Evolutionary conservation across 768 basidiomycete species (phyloP), one percentile per base, ranked within the genome.

Genomic region (Suillus decipiens): DNA sequence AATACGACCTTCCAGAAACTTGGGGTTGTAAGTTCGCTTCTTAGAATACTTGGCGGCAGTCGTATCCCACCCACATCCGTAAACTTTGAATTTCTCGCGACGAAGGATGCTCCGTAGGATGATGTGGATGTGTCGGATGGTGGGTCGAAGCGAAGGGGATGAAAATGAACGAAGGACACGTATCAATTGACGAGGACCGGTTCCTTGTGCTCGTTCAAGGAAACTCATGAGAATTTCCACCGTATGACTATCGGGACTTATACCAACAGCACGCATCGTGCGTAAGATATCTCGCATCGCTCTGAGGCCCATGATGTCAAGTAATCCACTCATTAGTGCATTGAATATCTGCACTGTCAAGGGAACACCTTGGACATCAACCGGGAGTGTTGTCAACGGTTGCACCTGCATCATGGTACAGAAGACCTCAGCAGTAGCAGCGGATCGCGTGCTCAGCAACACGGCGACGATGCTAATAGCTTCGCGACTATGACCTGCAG

Each of bases 291-390:
- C 65, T 22, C 74, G 78, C 60, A 84, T 79, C 41, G 78, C 81
- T 42, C 74, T 64, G 53, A 91, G 73, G 45, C 89, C 88, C 63
- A 78, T 78, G 45, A 75, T 73, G 28, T 69, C 72, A 61, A 90
- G 71, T 24, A 84, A 64, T 43, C 84, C 84, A 57, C 77, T 75
- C 14, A 92, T 75, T 22, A 89, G 73, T 22, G 85, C 79, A 70
- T 93, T 92, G 77, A 90, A 84, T 33, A 90, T 74, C 59, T 80
- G 76, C 42, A 76, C 73, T 8, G 79, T 80, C 39, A 81, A 81
- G 15, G 33, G 66, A 11, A 71, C 64, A 50, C 66, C 72, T 39
- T 66, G 64, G 33, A 84, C 69, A 41, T 71, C 47, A 60, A 76
- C 59, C 33, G 73, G 73, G 19, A 68, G 66, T 31, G 47, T 55